A percentile compares a stretch with the other conserved stretches of the same genome.
phyloP scores from a whole-genome alignment of 1,139 yeast genomes.

The Protomyces arabidopsidicola region DNA sequence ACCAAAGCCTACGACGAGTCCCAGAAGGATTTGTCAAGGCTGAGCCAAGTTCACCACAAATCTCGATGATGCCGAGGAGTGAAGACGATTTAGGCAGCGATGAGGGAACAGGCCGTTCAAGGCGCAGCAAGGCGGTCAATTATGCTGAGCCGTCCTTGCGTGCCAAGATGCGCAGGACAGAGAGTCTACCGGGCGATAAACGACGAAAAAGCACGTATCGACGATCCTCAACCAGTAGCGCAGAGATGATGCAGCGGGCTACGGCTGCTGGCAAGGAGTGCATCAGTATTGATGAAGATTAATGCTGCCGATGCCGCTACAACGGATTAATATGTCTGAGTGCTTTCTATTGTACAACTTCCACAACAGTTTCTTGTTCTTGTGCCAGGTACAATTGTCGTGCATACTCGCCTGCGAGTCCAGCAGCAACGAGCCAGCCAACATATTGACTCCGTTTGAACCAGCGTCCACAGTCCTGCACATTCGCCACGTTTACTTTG shows the following conservation, averaged over 20 bases:
- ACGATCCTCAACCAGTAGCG: background rate
- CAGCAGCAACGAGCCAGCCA: conserved; percentile 24
- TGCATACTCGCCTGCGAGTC: conserved; percentile 8
- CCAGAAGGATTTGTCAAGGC: conserved; percentile 8
- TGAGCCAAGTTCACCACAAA: conserved; percentile 16
- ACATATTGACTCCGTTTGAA: conserved; percentile 15
- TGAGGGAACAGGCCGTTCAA: conserved; percentile 30
- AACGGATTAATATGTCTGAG: background rate
- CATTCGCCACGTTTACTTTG: conserved; percentile 7
- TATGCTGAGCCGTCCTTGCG: conserved; percentile 66
- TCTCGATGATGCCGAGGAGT: background rate
- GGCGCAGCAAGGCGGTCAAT: conserved; percentile 53
- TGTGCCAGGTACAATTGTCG: background rate
- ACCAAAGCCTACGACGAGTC: background rate
- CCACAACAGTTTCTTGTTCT: background rate
- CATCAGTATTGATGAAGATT: conserved; percentile 18
- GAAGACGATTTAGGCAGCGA: background rate
- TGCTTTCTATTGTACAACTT: background rate
- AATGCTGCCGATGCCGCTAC: background rate
- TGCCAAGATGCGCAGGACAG: conserved; percentile 66
- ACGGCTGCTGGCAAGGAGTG: background rate
- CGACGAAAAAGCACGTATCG: conserved; percentile 21
- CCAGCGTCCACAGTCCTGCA: conserved; percentile 18
- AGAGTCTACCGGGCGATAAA: conserved; percentile 40
- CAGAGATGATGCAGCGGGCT: conserved; percentile 1